Percentiles rank a stretch among this genome's conserved stretches.
phyloP scores from a whole-genome alignment of 345 rosid species.

The Eucalyptus regnans region DNA sequence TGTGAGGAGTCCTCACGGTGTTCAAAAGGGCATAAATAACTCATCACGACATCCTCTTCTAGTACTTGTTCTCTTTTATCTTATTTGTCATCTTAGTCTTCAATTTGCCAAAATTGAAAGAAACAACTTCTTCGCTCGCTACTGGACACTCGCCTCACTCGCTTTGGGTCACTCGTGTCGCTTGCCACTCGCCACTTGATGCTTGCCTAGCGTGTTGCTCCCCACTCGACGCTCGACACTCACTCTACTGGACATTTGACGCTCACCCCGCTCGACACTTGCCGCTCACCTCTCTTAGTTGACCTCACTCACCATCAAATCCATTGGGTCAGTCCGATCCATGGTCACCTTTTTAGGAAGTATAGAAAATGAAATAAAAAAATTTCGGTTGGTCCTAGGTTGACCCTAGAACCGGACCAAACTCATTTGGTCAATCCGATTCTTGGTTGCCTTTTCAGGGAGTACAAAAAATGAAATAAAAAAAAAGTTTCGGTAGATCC shows the following conservation, averaged over 20 bases:
- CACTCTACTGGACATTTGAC: accelerated
- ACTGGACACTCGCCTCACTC: accelerated
- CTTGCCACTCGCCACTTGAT: accelerated
- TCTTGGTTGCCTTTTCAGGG: accelerated
- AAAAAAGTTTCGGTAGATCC: no score
- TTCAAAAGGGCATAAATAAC: no score
- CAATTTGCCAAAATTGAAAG: no score
- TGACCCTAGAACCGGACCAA: accelerated
- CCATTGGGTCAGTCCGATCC: accelerated
- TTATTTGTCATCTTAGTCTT: no score
- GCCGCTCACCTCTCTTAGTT: no score
- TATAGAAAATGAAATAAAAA: no score
- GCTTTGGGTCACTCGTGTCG: accelerated
- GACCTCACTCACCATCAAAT: accelerated
- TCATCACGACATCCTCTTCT: accelerated
- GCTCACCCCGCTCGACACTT: accelerated
- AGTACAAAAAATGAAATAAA: no score
- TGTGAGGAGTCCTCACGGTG: no score
- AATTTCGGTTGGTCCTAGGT: accelerated
- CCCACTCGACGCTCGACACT: accelerated
- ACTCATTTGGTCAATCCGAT: accelerated
- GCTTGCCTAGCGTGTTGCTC: no score
- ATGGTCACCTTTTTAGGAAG: no score
- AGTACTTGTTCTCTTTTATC: no score
- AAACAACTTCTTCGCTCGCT: accelerated